These are phyloP conservation scores for Colletotrichum orchidophilum DNA, from an alignment of 2,329 filamentous ascomycete species.

Conservation along the genomic window DNA sequence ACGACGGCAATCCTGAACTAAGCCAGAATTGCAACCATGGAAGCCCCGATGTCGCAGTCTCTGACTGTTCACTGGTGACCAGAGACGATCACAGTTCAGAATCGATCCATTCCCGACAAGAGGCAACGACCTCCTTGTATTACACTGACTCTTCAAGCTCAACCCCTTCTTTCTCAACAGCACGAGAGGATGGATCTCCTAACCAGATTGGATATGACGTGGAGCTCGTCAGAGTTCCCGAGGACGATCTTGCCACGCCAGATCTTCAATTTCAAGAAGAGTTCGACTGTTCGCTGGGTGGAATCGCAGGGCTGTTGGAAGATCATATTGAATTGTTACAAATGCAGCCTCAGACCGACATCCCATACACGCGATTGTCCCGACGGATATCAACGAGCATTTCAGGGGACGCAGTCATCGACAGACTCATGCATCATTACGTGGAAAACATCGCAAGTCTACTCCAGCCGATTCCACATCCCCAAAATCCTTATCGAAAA, in stretches of 20 bases:
- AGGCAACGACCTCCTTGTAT: neutral
- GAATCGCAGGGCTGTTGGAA: neutral
- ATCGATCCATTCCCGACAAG: neutral
- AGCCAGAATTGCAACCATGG: neutral
- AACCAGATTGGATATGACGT: neutral
- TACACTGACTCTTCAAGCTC: neutral
- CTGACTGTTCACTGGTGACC: neutral
- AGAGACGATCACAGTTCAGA: neutral
- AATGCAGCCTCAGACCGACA: neutral
- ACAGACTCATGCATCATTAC: constrained; percentile 11
- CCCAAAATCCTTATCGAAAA: neutral
- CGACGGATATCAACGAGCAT: neutral
- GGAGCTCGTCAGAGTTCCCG: neutral
- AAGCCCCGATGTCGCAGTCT: neutral
- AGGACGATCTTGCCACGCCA: neutral
- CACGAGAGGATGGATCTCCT: neutral
- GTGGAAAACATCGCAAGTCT: constrained; percentile 2
- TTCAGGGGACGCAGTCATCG: neutral
- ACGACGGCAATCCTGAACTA: neutral
- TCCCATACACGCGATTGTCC: neutral
- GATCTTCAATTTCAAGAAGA: neutral
- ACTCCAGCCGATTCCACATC: constrained; percentile 14
- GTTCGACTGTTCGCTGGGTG: neutral
- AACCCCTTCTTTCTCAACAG: neutral
- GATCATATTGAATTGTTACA: neutral